A percentile compares a stretch with the other conserved stretches of the same genome.
Conservation (phyloP, 1,284 basidiomycete genomes). For the Golubevia pallescens region DNA sequence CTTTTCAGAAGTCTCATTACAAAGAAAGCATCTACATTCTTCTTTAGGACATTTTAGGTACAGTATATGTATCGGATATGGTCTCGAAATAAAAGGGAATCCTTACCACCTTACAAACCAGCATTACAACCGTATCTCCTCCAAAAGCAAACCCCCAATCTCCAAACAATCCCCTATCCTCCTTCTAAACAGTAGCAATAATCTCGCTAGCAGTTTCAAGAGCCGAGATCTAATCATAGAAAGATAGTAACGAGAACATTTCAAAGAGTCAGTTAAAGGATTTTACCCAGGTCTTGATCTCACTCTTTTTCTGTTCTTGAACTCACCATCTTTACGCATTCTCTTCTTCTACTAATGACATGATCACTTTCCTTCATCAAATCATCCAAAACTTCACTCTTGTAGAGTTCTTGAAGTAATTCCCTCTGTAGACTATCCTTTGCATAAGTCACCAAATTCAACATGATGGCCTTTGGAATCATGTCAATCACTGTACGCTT, state of each 20-base stretch:
- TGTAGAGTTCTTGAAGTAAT: constrained; percentile 69
- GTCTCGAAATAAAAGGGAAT: no score
- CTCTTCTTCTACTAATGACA: constrained; percentile 54
- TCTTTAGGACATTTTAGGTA: no score
- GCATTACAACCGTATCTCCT: no score
- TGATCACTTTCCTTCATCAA: constrained; percentile 63
- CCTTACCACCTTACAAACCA: no score
- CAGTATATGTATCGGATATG: no score
- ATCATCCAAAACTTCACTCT: constrained; percentile 53
- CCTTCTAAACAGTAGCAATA: constrained; percentile 51
- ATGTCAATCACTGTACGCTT: constrained; percentile 99
- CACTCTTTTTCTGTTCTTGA: neutral
- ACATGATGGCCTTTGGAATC: constrained; percentile 90
- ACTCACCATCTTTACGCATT: constrained; percentile 62
- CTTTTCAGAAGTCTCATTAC: no score
- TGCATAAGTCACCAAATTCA: constrained; percentile 87
- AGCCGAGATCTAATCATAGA: constrained; percentile 26
- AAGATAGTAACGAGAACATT: neutral
- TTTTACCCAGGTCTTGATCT: neutral
- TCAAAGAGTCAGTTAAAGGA: neutral
- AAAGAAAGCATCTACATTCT: no score
- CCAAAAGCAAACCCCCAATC: no score
- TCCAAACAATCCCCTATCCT: no score
- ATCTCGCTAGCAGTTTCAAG: constrained; percentile 60
- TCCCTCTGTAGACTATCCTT: constrained; percentile 92